Base-by-base conservation (phyloP, 2,329 filamentous ascomycete species). In the Penicillium sp. region DNA sequence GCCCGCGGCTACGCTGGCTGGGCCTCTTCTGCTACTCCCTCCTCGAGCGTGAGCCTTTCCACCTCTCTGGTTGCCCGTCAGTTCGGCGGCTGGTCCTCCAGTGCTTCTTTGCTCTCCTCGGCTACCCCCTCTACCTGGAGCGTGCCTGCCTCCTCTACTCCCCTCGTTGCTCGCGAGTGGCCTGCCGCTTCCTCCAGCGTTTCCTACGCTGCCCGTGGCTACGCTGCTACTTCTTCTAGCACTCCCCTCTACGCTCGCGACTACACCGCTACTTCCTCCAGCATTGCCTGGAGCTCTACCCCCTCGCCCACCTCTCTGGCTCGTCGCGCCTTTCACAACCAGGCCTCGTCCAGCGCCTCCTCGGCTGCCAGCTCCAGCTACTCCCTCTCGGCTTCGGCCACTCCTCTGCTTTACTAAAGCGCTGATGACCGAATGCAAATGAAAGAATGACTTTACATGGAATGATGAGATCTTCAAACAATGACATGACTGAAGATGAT, bases 361-460 rank as follows among this genome's bases (percentile, higher is more conserved):
- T 35, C 39, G 37, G 46, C 49, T 20, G 50, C 58, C 28, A 53
- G 31, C 43, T 46, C 49, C 18, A 56, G 53, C 55, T 47, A 42
- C 24, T 43, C 44, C 28, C 32, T 46, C 35, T 18, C 43, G 24
- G 27, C 48, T 15, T 53, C 53, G 2, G 47, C 53, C 28, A 47
- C 51, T 15, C 45, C 48, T n/a, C 25, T 53, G 20, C 46, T 41
- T 39, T 56, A 58, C 45, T 59, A 51, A 53, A 48, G 15, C 28
- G 42, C 32, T 42, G 7, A 9, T 27, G 27, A 27, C 4, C 6
- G 32, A 20, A 18, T 40, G 20, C 24, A 15, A 27, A 6, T 3
- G 27, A 1, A 24, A 44, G 31, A 29, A 48, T 37, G n/a, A 10
- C 12, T 27, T 43, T 33, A 41, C 35, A 52, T 47, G 52, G 49